Percentiles rank a stretch among this genome's conserved stretches.
Evolutionary conservation across 352 stramenopile species (phyloP).

Genomic region (Globisporangium nagaii): DNA sequence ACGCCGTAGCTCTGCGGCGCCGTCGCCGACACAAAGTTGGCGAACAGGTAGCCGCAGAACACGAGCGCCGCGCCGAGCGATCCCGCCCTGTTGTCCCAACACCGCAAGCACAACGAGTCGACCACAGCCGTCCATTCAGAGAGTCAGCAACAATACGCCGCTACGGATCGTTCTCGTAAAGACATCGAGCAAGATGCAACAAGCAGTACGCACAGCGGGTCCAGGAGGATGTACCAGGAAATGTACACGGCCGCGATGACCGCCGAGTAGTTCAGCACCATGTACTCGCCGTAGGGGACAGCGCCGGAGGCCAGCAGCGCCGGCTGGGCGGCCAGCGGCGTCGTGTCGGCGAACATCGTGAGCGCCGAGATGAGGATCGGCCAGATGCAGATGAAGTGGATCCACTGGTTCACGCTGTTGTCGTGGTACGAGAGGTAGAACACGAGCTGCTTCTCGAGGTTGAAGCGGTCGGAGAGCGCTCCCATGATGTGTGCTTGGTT

Average conservation of each 20-base stretch:
- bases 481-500: conserved; percentile 3
- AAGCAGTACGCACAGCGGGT: conserved; percentile 42
- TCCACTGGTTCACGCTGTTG: conserved; percentile 73
- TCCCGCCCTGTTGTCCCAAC: conserved; percentile 21
- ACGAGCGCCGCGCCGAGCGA: conserved; percentile 50
- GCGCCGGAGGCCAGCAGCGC: conserved; percentile 9
- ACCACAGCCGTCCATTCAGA: too few species aligned
- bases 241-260: conserved; percentile 59
- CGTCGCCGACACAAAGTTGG: conserved; percentile 46
- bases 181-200: too few species aligned
- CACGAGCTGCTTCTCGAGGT: conserved; percentile 75
- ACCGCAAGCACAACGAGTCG: not conserved
- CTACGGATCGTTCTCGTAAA: too few species aligned
- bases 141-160: too few species aligned
- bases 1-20: conserved; percentile 29
- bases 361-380: conserved; percentile 78
- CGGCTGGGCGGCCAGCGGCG: conserved; percentile 24
- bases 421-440: conserved; percentile 87
- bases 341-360: conserved; percentile 46
- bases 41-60: conserved; percentile 46
- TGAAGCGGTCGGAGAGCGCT: conserved; percentile 46
- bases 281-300: conserved; percentile 38
- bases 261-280: conserved; percentile 59
- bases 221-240: conserved; percentile 72
- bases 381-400: conserved; percentile 84